Conservation (phyloP, 2,329 filamentous ascomycete species). For the Venturia effusa region DNA sequence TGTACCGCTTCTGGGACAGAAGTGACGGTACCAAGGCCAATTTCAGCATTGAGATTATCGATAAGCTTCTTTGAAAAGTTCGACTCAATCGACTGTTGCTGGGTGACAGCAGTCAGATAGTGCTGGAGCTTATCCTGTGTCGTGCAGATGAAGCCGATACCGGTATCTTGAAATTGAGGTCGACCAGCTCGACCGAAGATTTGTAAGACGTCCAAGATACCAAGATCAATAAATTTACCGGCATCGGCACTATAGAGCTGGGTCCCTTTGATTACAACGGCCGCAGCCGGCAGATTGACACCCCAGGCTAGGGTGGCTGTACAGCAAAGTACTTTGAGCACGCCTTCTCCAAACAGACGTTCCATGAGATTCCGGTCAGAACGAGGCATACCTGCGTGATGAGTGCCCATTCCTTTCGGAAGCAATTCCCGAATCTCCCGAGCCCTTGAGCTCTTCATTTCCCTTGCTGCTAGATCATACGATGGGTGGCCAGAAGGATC, state of each 20-base stretch:
- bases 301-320: constrained; percentile 97
- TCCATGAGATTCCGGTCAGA: constrained; percentile 95
- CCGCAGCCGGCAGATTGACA: constrained; percentile 94
- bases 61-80: constrained; percentile 87
- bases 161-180: constrained; percentile 93
- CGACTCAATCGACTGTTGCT: constrained; percentile 96
- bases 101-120: constrained; percentile 85
- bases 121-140: constrained; percentile 88
- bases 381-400: constrained; percentile 93
- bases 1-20: constrained; percentile 88
- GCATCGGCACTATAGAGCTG: constrained; percentile 95
- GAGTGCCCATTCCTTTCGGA: constrained; percentile 82
- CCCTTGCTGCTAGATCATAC: constrained; percentile 68
- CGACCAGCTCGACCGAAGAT: constrained; percentile 98
- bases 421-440: constrained; percentile 82
- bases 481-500: constrained; percentile 68
- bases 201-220: constrained; percentile 91
- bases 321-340: constrained; percentile 96
- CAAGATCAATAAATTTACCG: constrained; percentile 91
- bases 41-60: constrained; percentile 93
- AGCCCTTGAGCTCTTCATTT: constrained; percentile 77
- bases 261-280: constrained; percentile 95
- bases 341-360: constrained; percentile 75
- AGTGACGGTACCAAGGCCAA: constrained; percentile 86
- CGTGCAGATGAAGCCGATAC: constrained; percentile 97